These are phyloP conservation scores for Protomyces arabidopsidicola DNA, from an alignment of 1,139 yeast genomes.

Conservation along the genomic window DNA sequence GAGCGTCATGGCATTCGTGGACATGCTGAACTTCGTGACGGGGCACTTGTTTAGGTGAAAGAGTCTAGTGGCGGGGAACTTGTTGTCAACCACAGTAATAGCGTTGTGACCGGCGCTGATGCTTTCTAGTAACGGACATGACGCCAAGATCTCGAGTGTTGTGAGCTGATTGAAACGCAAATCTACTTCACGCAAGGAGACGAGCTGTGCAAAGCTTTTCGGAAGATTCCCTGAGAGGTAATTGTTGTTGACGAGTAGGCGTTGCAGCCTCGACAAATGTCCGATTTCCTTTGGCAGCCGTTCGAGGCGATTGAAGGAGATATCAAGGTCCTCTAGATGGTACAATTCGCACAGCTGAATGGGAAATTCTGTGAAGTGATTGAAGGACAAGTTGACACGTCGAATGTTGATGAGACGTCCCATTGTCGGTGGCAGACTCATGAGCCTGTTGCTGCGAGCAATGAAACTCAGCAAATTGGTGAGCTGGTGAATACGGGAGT, in stretches of 20 bases:
- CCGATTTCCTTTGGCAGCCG: slow-evolving; percentile 60
- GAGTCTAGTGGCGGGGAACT: slow-evolving; percentile 54
- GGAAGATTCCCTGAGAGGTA: slow-evolving; percentile 58
- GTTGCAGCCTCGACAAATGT: slow-evolving; percentile 55
- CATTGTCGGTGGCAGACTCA: slow-evolving; percentile 59
- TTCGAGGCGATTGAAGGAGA: slow-evolving; percentile 73
- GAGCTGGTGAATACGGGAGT: slow-evolving; percentile 5
- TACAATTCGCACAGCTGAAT: slow-evolving; percentile 60
- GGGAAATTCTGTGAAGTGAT: slow-evolving; percentile 66
- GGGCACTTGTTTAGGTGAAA: slow-evolving; percentile 68
- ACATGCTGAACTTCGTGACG: slow-evolving; percentile 66
- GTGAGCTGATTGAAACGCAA: slow-evolving; percentile 68
- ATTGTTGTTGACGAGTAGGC: slow-evolving; percentile 72
- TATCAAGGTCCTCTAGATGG: slow-evolving; percentile 62
- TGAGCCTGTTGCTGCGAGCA: slow-evolving; percentile 61
- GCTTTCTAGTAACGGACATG: slow-evolving; percentile 64
- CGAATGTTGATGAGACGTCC: slow-evolving; percentile 54
- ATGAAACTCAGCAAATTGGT: slow-evolving; percentile 34
- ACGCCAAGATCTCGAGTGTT: slow-evolving; percentile 59
- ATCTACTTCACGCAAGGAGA: slow-evolving; percentile 66
- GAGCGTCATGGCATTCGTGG: slow-evolving; percentile 53
- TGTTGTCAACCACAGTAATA: slow-evolving; percentile 64
- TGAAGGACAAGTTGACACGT: slow-evolving; percentile 71
- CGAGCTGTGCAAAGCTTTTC: slow-evolving; percentile 49
- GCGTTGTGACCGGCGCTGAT: slow-evolving; percentile 72